Evolutionary conservation across 1,284 basidiomycete species (phyloP), one percentile per base, ranked within the genome.

Genomic region (Veloboletus limbatus): DNA sequence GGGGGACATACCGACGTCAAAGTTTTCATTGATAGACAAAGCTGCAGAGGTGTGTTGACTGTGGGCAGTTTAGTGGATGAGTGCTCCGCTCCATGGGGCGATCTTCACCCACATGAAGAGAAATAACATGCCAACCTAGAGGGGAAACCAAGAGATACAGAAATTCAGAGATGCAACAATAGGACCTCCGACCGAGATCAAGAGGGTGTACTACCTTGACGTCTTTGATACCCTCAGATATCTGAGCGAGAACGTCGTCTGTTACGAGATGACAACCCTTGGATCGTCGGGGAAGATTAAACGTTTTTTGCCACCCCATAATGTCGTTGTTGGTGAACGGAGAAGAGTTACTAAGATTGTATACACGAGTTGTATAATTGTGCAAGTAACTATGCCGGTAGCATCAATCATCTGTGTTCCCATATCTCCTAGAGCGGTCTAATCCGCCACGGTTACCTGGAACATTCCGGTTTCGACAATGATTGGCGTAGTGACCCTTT

Each of bases 261-360:
- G 92, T 95, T 34, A 97, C 77, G n/a, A 97, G 77, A 69, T 97
- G 86, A 59, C 90, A 92, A 52, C 86, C 85, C 60, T 86, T 88
- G 24, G 73, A 66, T 35, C 73, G 74, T 54, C 70, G 75, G 3
- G 70, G 62, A 22, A 90, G 71, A 2, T 78, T 79, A 66, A 97
- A 94, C 7, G 85, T 85, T 67, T 86, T 93, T 65, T 97, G 94
- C 90, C 92, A 96, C 47, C 85, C 89, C 93, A 97, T 94, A 16
- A 5, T n/a, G n/a, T 35, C 27, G 21, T 11, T 28, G 14, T 3
- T 14, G 21, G 27, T 31, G 25, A 32, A 17, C 17, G 17, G 27
- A 47, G 16, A 16, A n/a, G n/a, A n/a, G n/a, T n/a, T n/a, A n/a
- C n/a, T n/a, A n/a, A n/a, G n/a, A n/a, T n/a, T n/a, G n/a, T n/a